A percentile compares a stretch with the other conserved stretches of the same genome.
Evolutionary conservation across 169 alveolate species (phyloP).

Genomic region (Besnoitia besnoiti): DNA sequence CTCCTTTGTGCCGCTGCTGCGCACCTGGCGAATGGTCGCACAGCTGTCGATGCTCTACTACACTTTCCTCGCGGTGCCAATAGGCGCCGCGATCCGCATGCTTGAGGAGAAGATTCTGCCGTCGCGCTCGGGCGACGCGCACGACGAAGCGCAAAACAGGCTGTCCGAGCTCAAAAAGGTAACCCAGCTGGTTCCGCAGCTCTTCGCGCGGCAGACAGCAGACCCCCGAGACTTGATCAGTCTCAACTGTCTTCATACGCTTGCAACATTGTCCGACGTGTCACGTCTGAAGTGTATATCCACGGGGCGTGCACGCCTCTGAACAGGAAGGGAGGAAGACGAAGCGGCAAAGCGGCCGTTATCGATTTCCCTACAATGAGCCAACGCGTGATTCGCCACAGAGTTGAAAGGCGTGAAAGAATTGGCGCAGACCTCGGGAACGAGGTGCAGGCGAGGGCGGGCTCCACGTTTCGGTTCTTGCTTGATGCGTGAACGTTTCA

Average conservation of each 20-base stretch:
- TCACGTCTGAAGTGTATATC: too few species aligned
- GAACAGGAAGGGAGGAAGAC: too few species aligned
- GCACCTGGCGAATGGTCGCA: constrained; percentile 35
- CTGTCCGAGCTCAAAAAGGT: not conserved
- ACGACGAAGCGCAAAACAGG: not conserved
- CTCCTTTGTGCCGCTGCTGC: constrained; percentile 19
- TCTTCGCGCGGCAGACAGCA: too few species aligned
- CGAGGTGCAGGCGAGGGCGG: not conserved
- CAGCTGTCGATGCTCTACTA: constrained; percentile 3
- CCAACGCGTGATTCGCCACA: too few species aligned
- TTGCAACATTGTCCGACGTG: too few species aligned
- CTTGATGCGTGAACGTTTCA: not conserved
- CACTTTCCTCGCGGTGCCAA: constrained; percentile 22
- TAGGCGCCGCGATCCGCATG: not conserved
- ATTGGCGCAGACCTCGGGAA: not conserved
- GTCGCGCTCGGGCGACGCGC: not conserved
- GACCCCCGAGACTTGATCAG: too few species aligned
- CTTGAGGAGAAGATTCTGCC: not conserved
- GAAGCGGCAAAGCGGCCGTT: not conserved
- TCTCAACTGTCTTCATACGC: too few species aligned
- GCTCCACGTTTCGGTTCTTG: not conserved
- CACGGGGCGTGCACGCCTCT: too few species aligned
- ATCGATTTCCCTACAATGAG: too few species aligned
- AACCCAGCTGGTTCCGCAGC: too few species aligned
- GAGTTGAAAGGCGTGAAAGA: too few species aligned